Percentiles rank a stretch among this genome's conserved stretches.
phyloP scores from a whole-genome alignment of 1,139 yeast species.

The Arxiozyma heterogenica region DNA sequence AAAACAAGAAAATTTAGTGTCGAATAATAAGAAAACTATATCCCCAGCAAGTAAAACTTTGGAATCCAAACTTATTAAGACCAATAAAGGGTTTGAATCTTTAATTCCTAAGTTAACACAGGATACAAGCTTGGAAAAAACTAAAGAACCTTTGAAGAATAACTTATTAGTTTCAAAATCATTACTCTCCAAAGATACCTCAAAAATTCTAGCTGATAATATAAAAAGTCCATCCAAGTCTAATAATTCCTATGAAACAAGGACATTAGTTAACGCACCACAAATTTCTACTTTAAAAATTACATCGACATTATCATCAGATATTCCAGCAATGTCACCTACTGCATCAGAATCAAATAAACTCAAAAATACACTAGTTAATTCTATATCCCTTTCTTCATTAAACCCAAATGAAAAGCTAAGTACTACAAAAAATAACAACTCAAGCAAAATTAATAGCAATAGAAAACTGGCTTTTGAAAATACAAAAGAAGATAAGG shows the following conservation, averaged over 20 bases:
- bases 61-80: background rate
- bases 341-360: background rate
- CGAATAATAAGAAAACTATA: conserved; percentile 4
- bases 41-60: background rate
- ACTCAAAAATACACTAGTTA: background rate
- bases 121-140: background rate
- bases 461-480: background rate
- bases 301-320: background rate
- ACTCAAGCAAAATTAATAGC: background rate
- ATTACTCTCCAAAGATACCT: background rate
- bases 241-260: background rate
- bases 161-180: background rate
- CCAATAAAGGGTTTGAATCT: background rate
- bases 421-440: background rate
- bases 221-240: background rate
- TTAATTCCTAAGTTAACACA: background rate
- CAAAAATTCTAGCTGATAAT: background rate
- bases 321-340: background rate
- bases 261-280: background rate
- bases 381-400: background rate
- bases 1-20: background rate
- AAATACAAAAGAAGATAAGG: background rate
- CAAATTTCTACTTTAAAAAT: background rate
- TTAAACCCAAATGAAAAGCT: background rate
- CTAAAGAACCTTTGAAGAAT: background rate